Base-by-base conservation (phyloP, 2,329 filamentous ascomycete genomes). In the Ceratocystis alfenasii region DNA sequence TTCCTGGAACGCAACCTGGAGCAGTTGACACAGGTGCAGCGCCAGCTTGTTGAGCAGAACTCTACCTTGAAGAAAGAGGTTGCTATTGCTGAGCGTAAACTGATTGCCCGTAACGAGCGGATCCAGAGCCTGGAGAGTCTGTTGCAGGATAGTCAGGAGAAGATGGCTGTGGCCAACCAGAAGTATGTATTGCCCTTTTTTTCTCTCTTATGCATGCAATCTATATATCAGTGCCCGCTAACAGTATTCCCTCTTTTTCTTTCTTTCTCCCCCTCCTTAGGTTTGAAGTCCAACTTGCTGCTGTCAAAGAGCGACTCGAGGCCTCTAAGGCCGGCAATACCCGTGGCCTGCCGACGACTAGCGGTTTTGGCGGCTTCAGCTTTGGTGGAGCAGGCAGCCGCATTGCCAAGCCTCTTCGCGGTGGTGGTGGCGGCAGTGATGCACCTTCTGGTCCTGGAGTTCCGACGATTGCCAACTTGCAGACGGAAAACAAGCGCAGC, bases 1-100 rank as follows among this genome's bases (percentile, higher is more conserved):
- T 99, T 99, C 83, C 79, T 99, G 63, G 94, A 99, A 80, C 88
- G 94, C 74, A 99, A 99, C 75, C 85, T 99, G 50, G 94, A 99
- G 78, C 94, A 99, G 77, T 82, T 99, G 65, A 99, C 94, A 2
- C 90, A 96, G 73, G 94, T 99, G 65, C 94, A 99, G 77, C 86
- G 94, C 65, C 94, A 99, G 78, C 86, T 99, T 12, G 94, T 99
- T 41, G 94, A 99, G 79, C 94, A 99, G 77, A 99, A 99, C 78
- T 90, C 90, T 71, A 88, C 87, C 69, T 81, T 99, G 72, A 99
- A 99, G 86, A 97, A 99, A 81, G 94, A 99, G 78, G 94, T 99
- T 65, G 94, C 94, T 65, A 99, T 99, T 74, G 94, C 94, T 0
- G 94, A 99, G 80, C 86, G 94, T 71, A 99, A 99, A 78, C 82